Base-by-base conservation (phyloP, 2,329 filamentous ascomycete species). In the Fusarium siculi region DNA sequence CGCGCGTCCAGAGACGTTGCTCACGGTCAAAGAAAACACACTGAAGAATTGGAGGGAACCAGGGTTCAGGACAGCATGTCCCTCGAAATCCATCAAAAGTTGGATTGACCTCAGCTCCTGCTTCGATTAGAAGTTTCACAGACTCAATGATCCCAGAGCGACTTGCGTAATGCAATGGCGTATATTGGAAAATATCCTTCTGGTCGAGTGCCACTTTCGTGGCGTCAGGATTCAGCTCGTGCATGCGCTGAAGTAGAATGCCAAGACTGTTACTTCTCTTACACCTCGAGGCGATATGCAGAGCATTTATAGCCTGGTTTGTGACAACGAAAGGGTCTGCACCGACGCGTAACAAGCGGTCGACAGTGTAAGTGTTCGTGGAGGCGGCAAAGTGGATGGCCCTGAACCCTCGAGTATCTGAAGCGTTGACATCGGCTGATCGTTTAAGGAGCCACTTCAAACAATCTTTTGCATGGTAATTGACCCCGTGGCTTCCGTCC, bases 301-400 rank as follows among this genome's bases (percentile, higher is more conserved):
- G 40, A 18, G 23, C 39, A 44, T 76, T 76, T 52, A 63, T 66
- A 11, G 56, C 65, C 34, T 76, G 60, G 8, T 46, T 36, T 9
- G 71, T 74, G 4, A 42, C 36, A 15, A 32, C 58, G 39, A 76
- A 76, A 4, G 71, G 68, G 42, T 76, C 66, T 25, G 68, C 73
- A 1, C 71, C 68, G 9, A 43, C 71, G 11, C 34, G 42, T 8
- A 72, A 40, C 55, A 76, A 52, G 16, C 55, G 37, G 25, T 59
- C 44, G 15, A 74, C 63, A 7, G 42, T 37, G 44, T 54, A 60
- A 19, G 65, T 49, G 19, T 49, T 25, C 3, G 53, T 39, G 5
- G 74, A 76, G 25, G 73, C 71, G 15, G 74, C 73, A 19, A 73
- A 68, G 39, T 76, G 74, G 23, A 76, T 63, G n/a, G 71, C 58